These are phyloP conservation scores for Volvariella volvacea DNA, from an alignment of 1,284 basidiomycete genomes.

Conservation along the genomic window DNA sequence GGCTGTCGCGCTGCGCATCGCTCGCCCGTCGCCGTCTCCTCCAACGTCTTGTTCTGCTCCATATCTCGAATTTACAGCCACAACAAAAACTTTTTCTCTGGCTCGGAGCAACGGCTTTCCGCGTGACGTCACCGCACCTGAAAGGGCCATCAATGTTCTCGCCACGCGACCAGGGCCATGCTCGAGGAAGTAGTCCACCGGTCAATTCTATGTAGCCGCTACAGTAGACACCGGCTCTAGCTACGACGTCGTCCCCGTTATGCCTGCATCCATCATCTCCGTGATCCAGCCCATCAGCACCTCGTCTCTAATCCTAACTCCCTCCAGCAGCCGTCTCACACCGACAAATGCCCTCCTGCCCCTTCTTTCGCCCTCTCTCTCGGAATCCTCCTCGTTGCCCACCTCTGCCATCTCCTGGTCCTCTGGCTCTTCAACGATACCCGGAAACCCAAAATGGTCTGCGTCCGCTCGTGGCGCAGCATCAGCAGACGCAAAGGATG, in stretches of 20 bases:
- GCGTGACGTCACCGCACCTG: constrained; percentile 12
- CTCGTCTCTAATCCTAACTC: constrained; percentile 62
- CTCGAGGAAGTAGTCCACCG: too few relatives aligned
- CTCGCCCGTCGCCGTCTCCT: too few relatives aligned
- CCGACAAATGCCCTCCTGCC: constrained; percentile 66
- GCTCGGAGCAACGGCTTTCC: constrained; percentile 28
- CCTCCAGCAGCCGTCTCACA: constrained; percentile 54
- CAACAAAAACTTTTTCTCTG: constrained; percentile 18
- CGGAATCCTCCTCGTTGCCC: constrained; percentile 29
- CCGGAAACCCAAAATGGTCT: constrained; percentile 80
- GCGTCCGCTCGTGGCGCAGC: constrained; percentile 67
- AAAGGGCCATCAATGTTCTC: not conserved
- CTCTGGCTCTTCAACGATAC: constrained; percentile 58
- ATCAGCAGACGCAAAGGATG: constrained; percentile 63
- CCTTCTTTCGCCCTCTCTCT: constrained; percentile 57
- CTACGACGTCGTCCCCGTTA: constrained; percentile 4
- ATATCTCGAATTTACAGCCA: constrained; percentile 7
- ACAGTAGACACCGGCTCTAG: too few relatives aligned
- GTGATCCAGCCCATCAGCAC: constrained; percentile 67
- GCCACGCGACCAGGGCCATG: too few relatives aligned
- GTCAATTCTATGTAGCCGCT: too few relatives aligned
- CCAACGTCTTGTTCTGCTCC: too few relatives aligned
- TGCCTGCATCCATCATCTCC: constrained; percentile 67
- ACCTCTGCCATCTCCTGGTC: constrained; percentile 38
- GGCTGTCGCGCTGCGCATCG: too few relatives aligned